Evolutionary conservation across 345 rosid genomes (phyloP), one percentile per base, ranked within the genome.

Genomic region (Capsella bursapastoris): DNA sequence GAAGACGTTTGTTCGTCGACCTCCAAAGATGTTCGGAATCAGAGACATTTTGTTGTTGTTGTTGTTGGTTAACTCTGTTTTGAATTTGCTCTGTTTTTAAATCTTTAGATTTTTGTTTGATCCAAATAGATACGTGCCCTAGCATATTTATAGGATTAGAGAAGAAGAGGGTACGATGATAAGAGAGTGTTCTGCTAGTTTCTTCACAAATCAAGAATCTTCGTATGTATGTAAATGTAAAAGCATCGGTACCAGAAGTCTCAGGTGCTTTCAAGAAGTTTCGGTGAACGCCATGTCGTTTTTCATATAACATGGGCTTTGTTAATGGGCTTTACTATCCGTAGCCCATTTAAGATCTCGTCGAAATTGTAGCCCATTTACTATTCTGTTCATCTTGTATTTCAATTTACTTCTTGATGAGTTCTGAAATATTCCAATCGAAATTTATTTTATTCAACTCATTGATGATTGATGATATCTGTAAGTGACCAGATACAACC

Each of bases 1-100:
- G 38, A 77, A 72, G 3, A 68, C 53, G 60, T 72, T 77, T 7
- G 72, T 32, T 37, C 73, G 45, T 3, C 50, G 31, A 5, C 81
- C 73, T 32, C 73, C 66, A 7, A 68, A 52, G 37, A 58, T n/a
- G 57, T 55, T 69, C 4, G 65, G 65, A 70, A 50, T 62, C 7
- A 76, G 29, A 9, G 79, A 57, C 81, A 66, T 49, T 11, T 22
- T 22, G 2, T 22, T 22, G 0, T 22, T 22, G 25, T 22, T 22
- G 25, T 22, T 22, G 25, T 45, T 62, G 3, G 1, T 25, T 38
- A 0, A 9, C 43, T 38, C 43, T 38, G 43, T 38, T 37, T 38
- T 38, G 12, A 38, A 37, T 59, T 59, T 59, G 45, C 4, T 37
- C 10, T 5, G 64, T n/a, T 35, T 16, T 57, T 14, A 7, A 8